Percentiles rank a stretch among this genome's conserved stretches.
Evolutionary conservation across 2,329 filamentous ascomycete species (phyloP).

Genomic region (Sclerotinia trifoliorum): DNA sequence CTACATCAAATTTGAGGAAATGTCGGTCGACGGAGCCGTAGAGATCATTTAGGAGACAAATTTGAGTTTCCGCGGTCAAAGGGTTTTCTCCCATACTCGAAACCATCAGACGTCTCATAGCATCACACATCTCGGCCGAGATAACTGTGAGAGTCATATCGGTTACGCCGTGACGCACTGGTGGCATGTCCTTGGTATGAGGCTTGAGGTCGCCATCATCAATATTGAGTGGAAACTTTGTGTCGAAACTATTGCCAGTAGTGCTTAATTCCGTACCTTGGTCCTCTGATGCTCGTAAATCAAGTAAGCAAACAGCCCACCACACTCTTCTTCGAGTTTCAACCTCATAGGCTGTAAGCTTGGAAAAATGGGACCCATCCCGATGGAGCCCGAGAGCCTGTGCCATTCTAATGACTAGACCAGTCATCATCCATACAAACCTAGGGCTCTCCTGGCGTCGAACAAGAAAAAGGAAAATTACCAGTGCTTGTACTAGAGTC

Average conservation of each 20-base stretch:
- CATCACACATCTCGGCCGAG: slow-evolving; percentile 15
- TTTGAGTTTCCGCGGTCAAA: slow-evolving; percentile 45
- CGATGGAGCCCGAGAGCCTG: slow-evolving; percentile 47
- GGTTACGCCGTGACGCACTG: slow-evolving; percentile 20
- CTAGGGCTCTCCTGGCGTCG: slow-evolving; percentile 52
- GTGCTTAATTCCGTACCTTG: slow-evolving; percentile 50
- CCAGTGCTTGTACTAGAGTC: slow-evolving; percentile 59
- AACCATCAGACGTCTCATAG: slow-evolving; percentile 36
- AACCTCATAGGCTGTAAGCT: slow-evolving; percentile 41
- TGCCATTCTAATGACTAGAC: slow-evolving; percentile 54
- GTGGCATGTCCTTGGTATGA: slow-evolving; percentile 20
- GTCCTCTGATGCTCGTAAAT: slow-evolving; percentile 50
- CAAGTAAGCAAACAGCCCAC: slow-evolving; percentile 50
- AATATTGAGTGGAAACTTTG: slow-evolving; percentile 50
- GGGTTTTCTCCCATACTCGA: slow-evolving; percentile 39
- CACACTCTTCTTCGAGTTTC: slow-evolving; percentile 54
- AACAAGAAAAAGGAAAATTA: slow-evolving; percentile 55
- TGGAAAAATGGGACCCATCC: slow-evolving; percentile 42
- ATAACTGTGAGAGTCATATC: slow-evolving; percentile 28
- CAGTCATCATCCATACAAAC: slow-evolving; percentile 63
- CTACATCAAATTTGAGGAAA: slow-evolving; percentile 45
- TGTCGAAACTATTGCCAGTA: slow-evolving; percentile 46
- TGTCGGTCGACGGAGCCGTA: slow-evolving; percentile 45
- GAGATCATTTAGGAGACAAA: slow-evolving; percentile 47
- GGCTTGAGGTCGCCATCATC: slow-evolving; percentile 47